Evolutionary conservation across 1,284 basidiomycete species (phyloP).

Genomic region (Leccinum solheimii): DNA sequence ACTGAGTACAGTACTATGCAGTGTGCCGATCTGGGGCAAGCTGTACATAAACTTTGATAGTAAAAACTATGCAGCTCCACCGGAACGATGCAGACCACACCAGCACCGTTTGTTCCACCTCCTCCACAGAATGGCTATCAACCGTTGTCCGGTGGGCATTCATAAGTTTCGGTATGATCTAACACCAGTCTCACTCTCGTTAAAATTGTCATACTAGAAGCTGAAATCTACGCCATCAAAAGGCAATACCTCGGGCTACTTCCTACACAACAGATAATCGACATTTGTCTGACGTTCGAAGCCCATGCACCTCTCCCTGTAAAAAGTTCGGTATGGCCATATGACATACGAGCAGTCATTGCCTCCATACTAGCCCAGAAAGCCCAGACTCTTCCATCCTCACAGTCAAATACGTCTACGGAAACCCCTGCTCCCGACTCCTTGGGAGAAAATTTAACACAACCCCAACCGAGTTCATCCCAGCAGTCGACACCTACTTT

Average conservation of each 20-base stretch:
- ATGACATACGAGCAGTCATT: constrained; percentile 63
- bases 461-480: constrained; percentile 20
- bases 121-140: constrained; percentile 33
- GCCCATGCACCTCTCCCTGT: constrained; percentile 60
- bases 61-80: constrained; percentile 37
- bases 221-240: constrained; percentile 58
- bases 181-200: constrained; percentile 2
- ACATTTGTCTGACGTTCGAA: constrained; percentile 72
- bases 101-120: constrained; percentile 22
- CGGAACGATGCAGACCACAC: constrained; percentile 37
- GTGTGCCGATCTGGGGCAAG: neutral
- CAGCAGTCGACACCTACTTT: constrained; percentile 19
- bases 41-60: constrained; percentile 34
- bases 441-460: constrained; percentile 24
- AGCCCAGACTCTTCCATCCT: constrained; percentile 18
- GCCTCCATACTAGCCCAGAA: constrained; percentile 45
- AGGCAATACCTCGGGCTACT: constrained; percentile 66
- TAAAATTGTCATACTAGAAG: constrained; percentile 23
- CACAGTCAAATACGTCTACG: constrained; percentile 10
- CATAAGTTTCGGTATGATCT: constrained; percentile 1
- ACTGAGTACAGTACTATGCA: neutral
- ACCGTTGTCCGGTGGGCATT: constrained; percentile 32
- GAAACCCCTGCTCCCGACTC: constrained; percentile 15
- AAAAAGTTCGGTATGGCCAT: constrained; percentile 65
- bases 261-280: constrained; percentile 66